Percentiles rank a stretch among this genome's conserved stretches.
Conservation (phyloP, 2,329 filamentous ascomycete species). For the Apiospora hydei region DNA sequence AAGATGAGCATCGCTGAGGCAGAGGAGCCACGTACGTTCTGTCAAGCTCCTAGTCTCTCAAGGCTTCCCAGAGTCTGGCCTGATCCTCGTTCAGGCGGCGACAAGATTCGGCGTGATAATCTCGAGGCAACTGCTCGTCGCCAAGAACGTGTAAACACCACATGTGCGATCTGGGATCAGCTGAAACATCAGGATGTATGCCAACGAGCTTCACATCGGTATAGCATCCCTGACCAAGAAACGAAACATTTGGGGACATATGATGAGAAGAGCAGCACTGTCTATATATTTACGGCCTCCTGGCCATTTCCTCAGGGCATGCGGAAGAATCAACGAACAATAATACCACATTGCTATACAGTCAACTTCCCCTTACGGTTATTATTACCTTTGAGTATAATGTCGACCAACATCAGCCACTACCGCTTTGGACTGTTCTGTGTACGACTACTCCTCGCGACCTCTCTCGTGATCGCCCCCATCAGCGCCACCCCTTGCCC, state of each 20-base stretch:
- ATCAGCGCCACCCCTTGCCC: neutral
- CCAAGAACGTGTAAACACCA: neutral
- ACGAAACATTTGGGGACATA: neutral
- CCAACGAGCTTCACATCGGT: neutral
- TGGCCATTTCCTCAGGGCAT: neutral
- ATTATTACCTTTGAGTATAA: neutral
- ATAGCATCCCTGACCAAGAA: neutral
- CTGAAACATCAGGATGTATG: constrained; percentile 3
- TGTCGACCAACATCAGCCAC: neutral
- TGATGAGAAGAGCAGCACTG: neutral
- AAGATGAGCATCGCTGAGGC: neutral
- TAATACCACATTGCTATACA: neutral
- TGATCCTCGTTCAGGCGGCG: neutral
- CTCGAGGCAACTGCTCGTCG: neutral
- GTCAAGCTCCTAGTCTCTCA: neutral
- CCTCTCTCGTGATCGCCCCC: neutral
- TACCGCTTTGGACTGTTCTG: neutral
- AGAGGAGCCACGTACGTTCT: neutral
- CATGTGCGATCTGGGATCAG: constrained; percentile 3
- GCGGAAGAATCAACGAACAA: neutral
- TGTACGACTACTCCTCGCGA: neutral
- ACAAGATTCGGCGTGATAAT: neutral
- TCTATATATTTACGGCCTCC: neutral
- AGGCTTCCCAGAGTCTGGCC: neutral
- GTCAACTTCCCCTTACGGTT: neutral